Conservation (phyloP, 2,329 filamentous ascomycete species). For the Pseudogymnoascus sp. region DNA sequence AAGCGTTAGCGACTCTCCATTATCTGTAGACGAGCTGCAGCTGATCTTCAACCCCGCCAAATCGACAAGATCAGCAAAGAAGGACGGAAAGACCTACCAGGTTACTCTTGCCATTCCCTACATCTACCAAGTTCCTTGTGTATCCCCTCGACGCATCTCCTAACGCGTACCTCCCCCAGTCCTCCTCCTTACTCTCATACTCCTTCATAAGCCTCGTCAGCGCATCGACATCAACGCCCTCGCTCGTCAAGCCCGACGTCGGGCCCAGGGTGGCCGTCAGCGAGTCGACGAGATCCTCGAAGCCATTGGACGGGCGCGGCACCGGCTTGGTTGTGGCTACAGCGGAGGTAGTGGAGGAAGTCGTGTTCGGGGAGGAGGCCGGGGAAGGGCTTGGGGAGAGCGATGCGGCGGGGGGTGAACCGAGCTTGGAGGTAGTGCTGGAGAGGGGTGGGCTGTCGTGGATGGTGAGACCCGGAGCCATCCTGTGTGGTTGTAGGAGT, state of each 20-base stretch:
- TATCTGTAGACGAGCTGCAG: background rate
- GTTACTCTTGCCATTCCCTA: conserved; percentile 65
- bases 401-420: background rate
- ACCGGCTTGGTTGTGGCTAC: background rate
- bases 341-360: background rate
- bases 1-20: background rate
- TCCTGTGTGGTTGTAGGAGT: background rate
- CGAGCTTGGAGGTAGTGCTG: background rate
- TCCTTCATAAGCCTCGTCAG: conserved; percentile 64
- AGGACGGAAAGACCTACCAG: conserved; percentile 31
- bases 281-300: conserved; percentile 63
- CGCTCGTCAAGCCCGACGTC: conserved; percentile 72
- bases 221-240: conserved; percentile 67
- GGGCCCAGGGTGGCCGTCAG: conserved; percentile 69
- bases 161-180: conserved; percentile 71
- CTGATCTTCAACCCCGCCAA: background rate
- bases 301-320: conserved; percentile 35
- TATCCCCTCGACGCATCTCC: conserved; percentile 63
- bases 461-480: conserved; percentile 1
- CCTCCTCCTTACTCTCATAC: conserved; percentile 59
- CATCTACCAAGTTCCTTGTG: conserved; percentile 82
- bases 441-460: background rate
- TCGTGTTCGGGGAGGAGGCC: background rate
- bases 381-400: background rate
- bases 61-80: conserved; percentile 11